Percentiles rank a stretch among this genome's conserved stretches.
Evolutionary conservation across 108 stramenopile species (phyloP).

Genomic region (Epithemia pelagica): DNA sequence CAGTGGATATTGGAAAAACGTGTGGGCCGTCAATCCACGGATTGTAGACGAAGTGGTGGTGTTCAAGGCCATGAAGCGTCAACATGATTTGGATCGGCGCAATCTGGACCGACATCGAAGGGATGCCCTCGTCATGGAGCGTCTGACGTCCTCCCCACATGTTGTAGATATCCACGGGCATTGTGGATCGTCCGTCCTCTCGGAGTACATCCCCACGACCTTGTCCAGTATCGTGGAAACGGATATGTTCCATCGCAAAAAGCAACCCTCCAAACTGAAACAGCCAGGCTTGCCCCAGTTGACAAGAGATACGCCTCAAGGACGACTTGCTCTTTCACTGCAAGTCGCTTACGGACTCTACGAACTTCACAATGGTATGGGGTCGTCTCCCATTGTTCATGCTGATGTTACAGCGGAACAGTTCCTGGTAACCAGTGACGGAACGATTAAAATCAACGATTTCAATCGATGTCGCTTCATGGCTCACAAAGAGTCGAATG

Average conservation of each 20-base stretch:
- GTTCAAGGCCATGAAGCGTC: slow-evolving; percentile 68
- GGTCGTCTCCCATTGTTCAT: slow-evolving; percentile 49
- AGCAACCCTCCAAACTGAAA: not conserved
- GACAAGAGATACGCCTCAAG: slow-evolving; percentile 22
- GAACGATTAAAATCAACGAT: slow-evolving; percentile 66
- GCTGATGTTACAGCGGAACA: slow-evolving; percentile 74
- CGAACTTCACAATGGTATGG: slow-evolving; percentile 37
- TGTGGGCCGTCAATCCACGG: slow-evolving; percentile 49
- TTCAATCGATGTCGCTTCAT: slow-evolving; percentile 86
- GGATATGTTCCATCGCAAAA: not conserved
- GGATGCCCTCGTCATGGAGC: slow-evolving; percentile 76
- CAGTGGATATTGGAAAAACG: slow-evolving; percentile 67
- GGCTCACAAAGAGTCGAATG: slow-evolving; percentile 23
- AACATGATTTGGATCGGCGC: slow-evolving; percentile 56
- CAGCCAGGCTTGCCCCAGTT: not conserved
- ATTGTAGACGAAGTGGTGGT: slow-evolving; percentile 20
- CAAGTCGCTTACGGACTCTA: slow-evolving; percentile 53
- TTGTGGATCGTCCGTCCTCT: slow-evolving; percentile 74
- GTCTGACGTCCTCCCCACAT: slow-evolving; percentile 43
- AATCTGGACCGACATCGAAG: slow-evolving; percentile 82
- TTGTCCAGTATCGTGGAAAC: slow-evolving; percentile 26
- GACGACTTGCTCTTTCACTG: slow-evolving; percentile 48
- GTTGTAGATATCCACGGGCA: slow-evolving; percentile 62
- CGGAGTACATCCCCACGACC: slow-evolving; percentile 52
- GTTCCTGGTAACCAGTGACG: slow-evolving; percentile 47